Conservation (phyloP, 306 rosid genomes). For the Fagus crenata region DNA sequence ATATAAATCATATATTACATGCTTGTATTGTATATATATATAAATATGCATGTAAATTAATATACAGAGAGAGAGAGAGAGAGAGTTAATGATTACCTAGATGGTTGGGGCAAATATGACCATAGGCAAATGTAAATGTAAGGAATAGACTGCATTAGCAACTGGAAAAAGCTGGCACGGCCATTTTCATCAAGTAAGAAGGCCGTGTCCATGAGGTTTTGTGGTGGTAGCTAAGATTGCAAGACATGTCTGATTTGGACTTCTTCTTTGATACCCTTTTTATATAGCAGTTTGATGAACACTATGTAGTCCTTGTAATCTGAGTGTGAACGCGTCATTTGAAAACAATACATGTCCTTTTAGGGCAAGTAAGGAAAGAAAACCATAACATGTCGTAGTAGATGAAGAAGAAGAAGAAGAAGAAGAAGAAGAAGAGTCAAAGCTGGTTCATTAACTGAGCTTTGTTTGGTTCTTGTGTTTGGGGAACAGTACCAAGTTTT, state of each 20-base stretch:
- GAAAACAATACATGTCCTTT: background rate
- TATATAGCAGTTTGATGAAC: background rate
- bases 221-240: slow-evolving; percentile 22
- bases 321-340: background rate
- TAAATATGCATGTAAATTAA: background rate
- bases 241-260: background rate
- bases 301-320: background rate
- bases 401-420: background rate
- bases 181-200: slow-evolving; percentile 48
- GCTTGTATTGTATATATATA: background rate
- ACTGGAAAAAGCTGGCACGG: slow-evolving; percentile 45
- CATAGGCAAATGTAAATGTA: slow-evolving; percentile 80
- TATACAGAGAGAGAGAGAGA: background rate
- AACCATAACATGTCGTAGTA: background rate
- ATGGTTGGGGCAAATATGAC: slow-evolving; percentile 44
- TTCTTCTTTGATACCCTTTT: background rate
- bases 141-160: slow-evolving; percentile 49
- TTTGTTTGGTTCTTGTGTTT: background rate
- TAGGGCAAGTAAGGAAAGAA: background rate
- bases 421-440: no score
- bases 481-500: background rate
- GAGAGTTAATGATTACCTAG: slow-evolving; percentile 45
- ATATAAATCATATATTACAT: background rate
- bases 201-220: slow-evolving; percentile 52
- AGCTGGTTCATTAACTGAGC: background rate